These are phyloP conservation scores for Nakazawaea siamensis DNA, from an alignment of 805 yeast species.

Conservation along the genomic window DNA sequence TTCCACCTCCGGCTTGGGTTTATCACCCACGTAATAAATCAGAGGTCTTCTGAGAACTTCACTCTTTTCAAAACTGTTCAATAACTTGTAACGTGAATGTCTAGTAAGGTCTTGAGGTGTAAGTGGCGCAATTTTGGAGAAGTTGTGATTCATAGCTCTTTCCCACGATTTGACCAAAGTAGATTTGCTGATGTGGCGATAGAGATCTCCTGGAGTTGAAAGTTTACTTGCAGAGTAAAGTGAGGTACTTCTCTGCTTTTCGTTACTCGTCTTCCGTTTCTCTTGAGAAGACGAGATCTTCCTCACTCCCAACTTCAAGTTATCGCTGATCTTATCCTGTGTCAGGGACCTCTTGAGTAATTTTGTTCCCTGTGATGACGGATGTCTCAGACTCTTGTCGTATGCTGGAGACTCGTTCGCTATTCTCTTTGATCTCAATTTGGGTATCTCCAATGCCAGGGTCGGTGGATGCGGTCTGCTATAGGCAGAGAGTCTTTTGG, in stretches of 20 bases:
- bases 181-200: slow-evolving; percentile 2
- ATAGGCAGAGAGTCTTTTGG: no score
- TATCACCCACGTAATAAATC: slow-evolving; percentile 42
- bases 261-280: neutral
- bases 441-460: neutral
- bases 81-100: slow-evolving; percentile 5
- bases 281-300: slow-evolving; percentile 4
- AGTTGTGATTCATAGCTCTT: neutral
- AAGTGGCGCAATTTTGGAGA: slow-evolving; percentile 5
- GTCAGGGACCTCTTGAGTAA: slow-evolving; percentile 1
- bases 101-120: slow-evolving; percentile 1
- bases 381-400: no score
- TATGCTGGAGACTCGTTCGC: no score
- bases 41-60: slow-evolving; percentile 44
- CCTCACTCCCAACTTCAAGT: neutral
- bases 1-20: slow-evolving; percentile 22
- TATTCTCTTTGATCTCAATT: neutral
- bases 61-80: slow-evolving; percentile 52
- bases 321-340: neutral
- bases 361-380: no score
- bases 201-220: slow-evolving; percentile 5
- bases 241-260: neutral
- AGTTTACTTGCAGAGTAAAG: slow-evolving; percentile 1
- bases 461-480: no score
- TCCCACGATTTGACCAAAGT: slow-evolving; percentile 7